A percentile compares a stretch with the other conserved stretches of the same genome.
Conservation (phyloP, 495 filamentous ascomycete species). For the Venustampulla echinocandica region DNA sequence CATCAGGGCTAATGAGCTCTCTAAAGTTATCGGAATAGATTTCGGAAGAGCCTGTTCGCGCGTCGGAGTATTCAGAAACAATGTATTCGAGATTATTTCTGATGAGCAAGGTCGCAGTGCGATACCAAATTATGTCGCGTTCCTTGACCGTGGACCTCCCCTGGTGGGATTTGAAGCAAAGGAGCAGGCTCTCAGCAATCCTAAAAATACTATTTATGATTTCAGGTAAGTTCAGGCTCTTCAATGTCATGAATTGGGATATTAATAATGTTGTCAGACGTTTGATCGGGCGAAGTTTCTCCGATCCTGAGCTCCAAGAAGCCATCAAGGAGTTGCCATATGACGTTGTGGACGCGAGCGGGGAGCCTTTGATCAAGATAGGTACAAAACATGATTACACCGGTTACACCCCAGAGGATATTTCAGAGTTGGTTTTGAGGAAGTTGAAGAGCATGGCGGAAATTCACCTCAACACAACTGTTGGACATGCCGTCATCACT, state of each 20-base stretch:
- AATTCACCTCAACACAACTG: slow-evolving; percentile 80
- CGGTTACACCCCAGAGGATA: slow-evolving; percentile 73
- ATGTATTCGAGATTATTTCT: slow-evolving; percentile 90
- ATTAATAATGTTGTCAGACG: slow-evolving; percentile 43
- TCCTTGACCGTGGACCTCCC: slow-evolving; percentile 80
- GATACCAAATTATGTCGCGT: slow-evolving; percentile 94
- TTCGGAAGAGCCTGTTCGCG: slow-evolving; percentile 96
- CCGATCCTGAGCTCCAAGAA: slow-evolving; percentile 68
- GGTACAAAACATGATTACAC: slow-evolving; percentile 60
- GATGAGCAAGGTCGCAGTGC: slow-evolving; percentile 98
- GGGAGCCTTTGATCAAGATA: slow-evolving; percentile 68
- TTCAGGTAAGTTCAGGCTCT: slow-evolving; percentile 58
- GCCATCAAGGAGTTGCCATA: slow-evolving; percentile 83
- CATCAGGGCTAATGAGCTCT: background rate
- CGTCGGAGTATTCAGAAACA: slow-evolving; percentile 94
- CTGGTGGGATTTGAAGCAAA: slow-evolving; percentile 95
- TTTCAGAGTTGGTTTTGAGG: slow-evolving; percentile 70
- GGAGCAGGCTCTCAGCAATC: slow-evolving; percentile 93
- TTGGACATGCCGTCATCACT: slow-evolving; percentile 89
- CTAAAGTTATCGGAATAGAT: slow-evolving; percentile 85
- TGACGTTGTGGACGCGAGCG: slow-evolving; percentile 67
- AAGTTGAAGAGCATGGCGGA: slow-evolving; percentile 97
- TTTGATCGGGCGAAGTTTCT: slow-evolving; percentile 77
- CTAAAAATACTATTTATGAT: slow-evolving; percentile 78
- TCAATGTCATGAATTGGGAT: slow-evolving; percentile 19